Base-by-base conservation (phyloP, 441 rosid species). In the Brassica balearica region DNA sequence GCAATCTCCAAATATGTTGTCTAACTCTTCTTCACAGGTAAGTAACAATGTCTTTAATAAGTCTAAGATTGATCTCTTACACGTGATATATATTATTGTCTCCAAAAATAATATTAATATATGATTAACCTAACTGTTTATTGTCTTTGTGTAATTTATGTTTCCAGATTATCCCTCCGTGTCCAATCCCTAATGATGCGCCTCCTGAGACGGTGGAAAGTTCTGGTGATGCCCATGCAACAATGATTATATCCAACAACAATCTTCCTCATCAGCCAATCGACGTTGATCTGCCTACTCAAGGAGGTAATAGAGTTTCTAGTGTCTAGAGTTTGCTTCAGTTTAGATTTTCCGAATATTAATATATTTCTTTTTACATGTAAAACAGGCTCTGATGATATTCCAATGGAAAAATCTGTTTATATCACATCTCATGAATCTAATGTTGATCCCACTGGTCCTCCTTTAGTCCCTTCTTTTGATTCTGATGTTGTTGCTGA, bases 11-110 rank as follows among this genome's bases (percentile, higher is more conserved):
- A 38, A 23, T 36, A 8, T 62, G 8, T 41, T 61, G 3, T 15
- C 61, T 69, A 5, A 25, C 56, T 51, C 56, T 23, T 51, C 69
- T 23, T 51, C 69, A 46, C 56, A 66, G 48, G 82, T 73, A 61
- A 23, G 36, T 61, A 10, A 10, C 19, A 65, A 20, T 65, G 3
- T 14, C 20, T n/a, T 53, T 14, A n/a, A 9, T 34, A 8, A 23
- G 9, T 32, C 6, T 8, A 6, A 48, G n/a, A 51, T 62, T 46
- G 4, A 25, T 14, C 5, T 64, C 36, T 20, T 7, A 43, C 25
- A 6, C n/a, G 8, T 19, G 51, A 12, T 43, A 32, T 22, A 25
- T 25, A 25, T 25, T 25, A 25, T 3, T 25, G 27, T 25, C 27
- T 25, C 27, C 27, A 25, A 25, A 25, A 25, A 25, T 25, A 25